phyloP scores from a whole-genome alignment of 345 rosid genomes.

The Gossypium raimondii region DNA sequence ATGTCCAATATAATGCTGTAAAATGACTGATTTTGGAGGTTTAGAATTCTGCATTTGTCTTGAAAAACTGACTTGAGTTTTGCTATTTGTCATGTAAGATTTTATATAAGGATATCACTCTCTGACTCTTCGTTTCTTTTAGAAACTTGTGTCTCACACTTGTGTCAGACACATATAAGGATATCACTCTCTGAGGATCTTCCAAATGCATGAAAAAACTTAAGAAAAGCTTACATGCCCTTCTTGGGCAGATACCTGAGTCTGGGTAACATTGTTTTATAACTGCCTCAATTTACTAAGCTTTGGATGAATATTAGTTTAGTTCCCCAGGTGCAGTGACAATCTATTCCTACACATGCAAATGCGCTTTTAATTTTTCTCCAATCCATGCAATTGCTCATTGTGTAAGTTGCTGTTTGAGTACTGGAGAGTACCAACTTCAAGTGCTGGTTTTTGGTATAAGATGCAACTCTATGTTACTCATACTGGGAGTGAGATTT shows the following conservation, averaged over 20 bases:
- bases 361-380: background rate
- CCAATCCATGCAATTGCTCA: background rate
- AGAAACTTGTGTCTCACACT: no score
- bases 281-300: background rate
- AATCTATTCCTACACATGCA: background rate
- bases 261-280: background rate
- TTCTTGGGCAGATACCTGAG: background rate
- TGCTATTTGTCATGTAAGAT: background rate
- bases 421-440: background rate
- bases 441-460: background rate
- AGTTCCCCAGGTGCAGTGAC: background rate
- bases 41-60: background rate
- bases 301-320: background rate
- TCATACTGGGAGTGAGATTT: no score
- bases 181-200: background rate
- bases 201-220: background rate
- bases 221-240: background rate
- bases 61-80: background rate
- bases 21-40: background rate
- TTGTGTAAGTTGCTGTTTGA: background rate
- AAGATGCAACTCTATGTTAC: no score
- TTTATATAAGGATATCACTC: background rate
- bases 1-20: background rate
- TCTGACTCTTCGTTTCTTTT: no score
- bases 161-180: background rate